These are phyloP conservation scores for Suillus plorans DNA, from an alignment of 768 basidiomycete species.

Conservation along the genomic window DNA sequence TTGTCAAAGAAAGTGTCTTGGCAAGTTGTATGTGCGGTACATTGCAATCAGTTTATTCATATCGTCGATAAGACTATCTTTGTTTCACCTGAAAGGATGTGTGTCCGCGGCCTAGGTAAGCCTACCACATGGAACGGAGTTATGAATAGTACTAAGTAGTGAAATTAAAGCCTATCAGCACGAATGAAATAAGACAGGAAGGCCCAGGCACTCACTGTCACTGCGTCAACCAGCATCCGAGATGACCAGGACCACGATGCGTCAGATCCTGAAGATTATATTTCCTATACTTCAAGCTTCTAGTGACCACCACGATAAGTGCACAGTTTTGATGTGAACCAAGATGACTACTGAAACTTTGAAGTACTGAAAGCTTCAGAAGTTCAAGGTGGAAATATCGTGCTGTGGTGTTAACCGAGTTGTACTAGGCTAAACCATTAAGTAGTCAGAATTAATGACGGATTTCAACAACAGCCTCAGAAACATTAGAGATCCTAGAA, in stretches of 20 bases:
- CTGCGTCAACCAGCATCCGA: background rate
- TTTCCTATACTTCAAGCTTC: background rate
- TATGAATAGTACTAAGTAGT: background rate
- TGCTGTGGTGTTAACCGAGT: background rate
- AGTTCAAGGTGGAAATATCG: background rate
- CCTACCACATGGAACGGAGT: background rate
- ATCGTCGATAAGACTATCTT: slow-evolving; percentile 13
- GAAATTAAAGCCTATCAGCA: background rate
- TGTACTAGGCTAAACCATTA: background rate
- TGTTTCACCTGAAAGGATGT: background rate
- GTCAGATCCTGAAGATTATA: background rate
- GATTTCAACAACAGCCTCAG: background rate
- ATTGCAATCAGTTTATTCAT: background rate
- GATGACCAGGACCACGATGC: background rate
- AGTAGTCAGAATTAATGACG: background rate
- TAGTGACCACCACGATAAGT: background rate
- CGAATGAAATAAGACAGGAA: background rate
- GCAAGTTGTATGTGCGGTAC: background rate
- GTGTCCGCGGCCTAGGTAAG: background rate
- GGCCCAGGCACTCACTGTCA: background rate
- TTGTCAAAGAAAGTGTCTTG: background rate
- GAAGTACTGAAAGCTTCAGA: too few relatives aligned
- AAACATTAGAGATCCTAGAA: background rate
- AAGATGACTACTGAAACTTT: background rate
- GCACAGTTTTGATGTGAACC: background rate